Base-by-base conservation (phyloP, 1,139 yeast species). In the Debaryomyces singareniensis region DNA sequence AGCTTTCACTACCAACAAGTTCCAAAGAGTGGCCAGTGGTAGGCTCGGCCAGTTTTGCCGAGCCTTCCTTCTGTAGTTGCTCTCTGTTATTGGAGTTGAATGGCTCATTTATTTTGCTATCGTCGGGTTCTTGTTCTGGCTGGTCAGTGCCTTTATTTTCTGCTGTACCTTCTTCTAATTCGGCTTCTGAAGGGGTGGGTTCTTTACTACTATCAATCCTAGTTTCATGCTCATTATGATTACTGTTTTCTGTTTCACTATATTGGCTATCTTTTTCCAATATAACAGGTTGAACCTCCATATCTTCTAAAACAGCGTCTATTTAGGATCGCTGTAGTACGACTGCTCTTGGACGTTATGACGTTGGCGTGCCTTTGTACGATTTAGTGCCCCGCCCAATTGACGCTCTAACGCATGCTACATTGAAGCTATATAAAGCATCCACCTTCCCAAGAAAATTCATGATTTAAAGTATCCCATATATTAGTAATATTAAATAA, bases 261-360 rank as follows among this genome's bases (percentile, higher is more conserved):
- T 9, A 12, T n/a, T 20, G 9, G 15, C 12, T 4, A 10, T 16
- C 27, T 9, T 23, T 15, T 6, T 29, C 24, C 16, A 32, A 16
- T 3, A 24, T 27, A 16, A 33, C 23, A 18, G 35, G 35, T 13
- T 25, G 28, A 7, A 33, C 35, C 23, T 30, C 33, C 35, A 33
- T 33, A 12, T 7, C 11, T n/a, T 23, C 11, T 18, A 18, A n/a
- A 18, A n/a, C 21, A 18, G n/a, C 21, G n/a, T n/a, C n/a, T n/a
- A n/a, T n/a, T n/a, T n/a, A n/a, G n/a, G n/a, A n/a, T n/a, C n/a
- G n/a, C n/a, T n/a, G n/a, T n/a, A n/a, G n/a, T n/a, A n/a, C n/a
- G n/a, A n/a, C n/a, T n/a, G n/a, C n/a, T n/a, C n/a, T n/a, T n/a
- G n/a, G n/a, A n/a, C n/a, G n/a, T n/a, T n/a, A n/a, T n/a, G n/a